Percentiles rank a stretch among this genome's conserved stretches.
phyloP scores from a whole-genome alignment of 1,139 yeast genomes.

The Candida glucosophila region DNA sequence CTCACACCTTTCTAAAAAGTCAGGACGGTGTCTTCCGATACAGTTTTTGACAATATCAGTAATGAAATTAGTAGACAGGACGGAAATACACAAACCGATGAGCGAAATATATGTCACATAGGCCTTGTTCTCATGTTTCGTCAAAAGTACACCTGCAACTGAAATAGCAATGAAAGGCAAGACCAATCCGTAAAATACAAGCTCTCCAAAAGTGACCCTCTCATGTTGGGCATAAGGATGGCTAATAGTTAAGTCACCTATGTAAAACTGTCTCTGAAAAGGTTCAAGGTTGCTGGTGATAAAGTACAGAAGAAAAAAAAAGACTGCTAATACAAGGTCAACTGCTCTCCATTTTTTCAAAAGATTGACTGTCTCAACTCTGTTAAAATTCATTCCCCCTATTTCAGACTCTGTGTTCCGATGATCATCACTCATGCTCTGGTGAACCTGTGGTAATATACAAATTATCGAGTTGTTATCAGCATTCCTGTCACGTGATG shows the following conservation, averaged over 20 bases:
- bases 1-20: constrained; percentile 62
- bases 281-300: constrained; percentile 45
- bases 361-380: no score
- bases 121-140: constrained; percentile 25
- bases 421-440: no score
- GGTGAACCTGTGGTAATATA: no score
- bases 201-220: constrained; percentile 36
- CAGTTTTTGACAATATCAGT: constrained; percentile 56
- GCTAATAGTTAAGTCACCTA: constrained; percentile 38
- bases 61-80: constrained; percentile 31
- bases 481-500: no score
- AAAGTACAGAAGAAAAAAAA: constrained; percentile 34
- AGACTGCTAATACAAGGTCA: constrained; percentile 39
- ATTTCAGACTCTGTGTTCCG: no score
- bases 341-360: constrained; percentile 52
- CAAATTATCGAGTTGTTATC: no score
- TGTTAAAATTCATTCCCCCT: no score
- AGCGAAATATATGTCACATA: constrained; percentile 33
- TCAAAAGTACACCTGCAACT: constrained; percentile 15
- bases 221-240: constrained; percentile 69
- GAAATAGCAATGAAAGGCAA: constrained; percentile 26
- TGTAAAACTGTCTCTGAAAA: constrained; percentile 59
- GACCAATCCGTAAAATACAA: constrained; percentile 30
- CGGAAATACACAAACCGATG: constrained; percentile 30
- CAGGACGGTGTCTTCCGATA: constrained; percentile 75